Conservation (phyloP, 495 filamentous ascomycete species). For the Thermothielavioides terrestris region DNA sequence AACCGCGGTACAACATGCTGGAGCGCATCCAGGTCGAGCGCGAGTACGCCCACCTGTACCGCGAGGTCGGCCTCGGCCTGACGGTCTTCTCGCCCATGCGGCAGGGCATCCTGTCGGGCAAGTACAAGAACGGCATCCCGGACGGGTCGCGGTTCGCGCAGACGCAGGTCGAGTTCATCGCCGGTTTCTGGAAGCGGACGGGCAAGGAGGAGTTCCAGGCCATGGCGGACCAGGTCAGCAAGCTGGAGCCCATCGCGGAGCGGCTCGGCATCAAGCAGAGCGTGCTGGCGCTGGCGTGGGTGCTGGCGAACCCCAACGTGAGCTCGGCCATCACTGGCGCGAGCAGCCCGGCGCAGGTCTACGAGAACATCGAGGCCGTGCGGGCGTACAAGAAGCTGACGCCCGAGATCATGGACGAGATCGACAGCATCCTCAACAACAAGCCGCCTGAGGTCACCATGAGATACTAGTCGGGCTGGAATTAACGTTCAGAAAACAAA, state of each 20-base stretch:
- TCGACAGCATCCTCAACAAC: constrained; percentile 44
- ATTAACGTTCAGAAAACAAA: not conserved
- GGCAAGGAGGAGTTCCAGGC: constrained; percentile 39
- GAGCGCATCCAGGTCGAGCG: constrained; percentile 50
- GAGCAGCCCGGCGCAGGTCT: constrained; percentile 61
- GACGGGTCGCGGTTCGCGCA: constrained; percentile 46
- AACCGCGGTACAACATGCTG: constrained; percentile 51
- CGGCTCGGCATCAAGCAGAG: constrained; percentile 56
- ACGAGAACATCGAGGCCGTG: constrained; percentile 59
- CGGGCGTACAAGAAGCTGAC: constrained; percentile 52
- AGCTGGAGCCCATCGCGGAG: constrained; percentile 55
- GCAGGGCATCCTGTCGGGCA: constrained; percentile 67
- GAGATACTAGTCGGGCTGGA: constrained; percentile 9
- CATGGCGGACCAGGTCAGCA: constrained; percentile 37
- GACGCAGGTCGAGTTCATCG: constrained; percentile 40
- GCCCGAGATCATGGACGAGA: constrained; percentile 57
- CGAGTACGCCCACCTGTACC: constrained; percentile 56
- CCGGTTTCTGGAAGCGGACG: constrained; percentile 36
- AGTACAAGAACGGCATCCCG: constrained; percentile 66
- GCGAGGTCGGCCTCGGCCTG: constrained; percentile 57
- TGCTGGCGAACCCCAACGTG: constrained; percentile 66
- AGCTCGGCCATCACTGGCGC: constrained; percentile 72
- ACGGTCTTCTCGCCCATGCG: constrained; percentile 68
- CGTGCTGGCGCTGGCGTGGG: constrained; percentile 69
- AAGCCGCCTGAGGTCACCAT: constrained; percentile 20